Evolutionary conservation across 208 protist species (phyloP).

Genomic region (Leishmania amazonensis): DNA sequence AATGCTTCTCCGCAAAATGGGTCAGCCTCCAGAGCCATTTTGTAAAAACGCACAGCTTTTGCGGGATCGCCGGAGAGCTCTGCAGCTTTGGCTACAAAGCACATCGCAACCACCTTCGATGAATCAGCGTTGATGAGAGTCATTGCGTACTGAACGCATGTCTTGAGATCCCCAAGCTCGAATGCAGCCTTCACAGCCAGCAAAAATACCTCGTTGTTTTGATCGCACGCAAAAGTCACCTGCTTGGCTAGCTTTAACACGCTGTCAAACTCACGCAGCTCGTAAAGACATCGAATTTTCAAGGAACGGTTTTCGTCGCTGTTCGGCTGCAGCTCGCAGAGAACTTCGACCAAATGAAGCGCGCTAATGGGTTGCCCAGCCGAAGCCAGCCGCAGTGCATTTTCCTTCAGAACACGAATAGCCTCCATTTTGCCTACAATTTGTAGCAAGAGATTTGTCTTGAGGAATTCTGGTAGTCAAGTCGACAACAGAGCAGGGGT

Average conservation of each 20-base stretch:
- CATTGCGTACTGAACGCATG: constrained; percentile 47
- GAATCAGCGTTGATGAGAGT: constrained; percentile 24
- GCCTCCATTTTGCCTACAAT: constrained; percentile 18
- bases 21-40: constrained; percentile 61
- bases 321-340: constrained; percentile 47
- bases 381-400: constrained; percentile 39
- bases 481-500: background rate
- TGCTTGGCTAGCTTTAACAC: constrained; percentile 48
- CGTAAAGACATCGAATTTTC: constrained; percentile 57
- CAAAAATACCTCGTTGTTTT: constrained; percentile 39
- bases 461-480: background rate
- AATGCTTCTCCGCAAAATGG: constrained; percentile 79
- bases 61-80: constrained; percentile 64
- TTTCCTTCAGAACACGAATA: constrained; percentile 20
- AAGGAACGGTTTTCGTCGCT: constrained; percentile 41
- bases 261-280: constrained; percentile 67
- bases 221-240: constrained; percentile 24
- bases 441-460: background rate
- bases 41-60: constrained; percentile 67
- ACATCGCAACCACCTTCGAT: constrained; percentile 61
- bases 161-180: constrained; percentile 69
- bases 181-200: constrained; percentile 73
- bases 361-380: constrained; percentile 69
- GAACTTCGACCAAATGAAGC: constrained; percentile 63
- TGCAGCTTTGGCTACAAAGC: constrained; percentile 72